These are phyloP conservation scores for Dacryopinax primogenitus DNA, from an alignment of 768 basidiomycete species.

Conservation along the genomic window DNA sequence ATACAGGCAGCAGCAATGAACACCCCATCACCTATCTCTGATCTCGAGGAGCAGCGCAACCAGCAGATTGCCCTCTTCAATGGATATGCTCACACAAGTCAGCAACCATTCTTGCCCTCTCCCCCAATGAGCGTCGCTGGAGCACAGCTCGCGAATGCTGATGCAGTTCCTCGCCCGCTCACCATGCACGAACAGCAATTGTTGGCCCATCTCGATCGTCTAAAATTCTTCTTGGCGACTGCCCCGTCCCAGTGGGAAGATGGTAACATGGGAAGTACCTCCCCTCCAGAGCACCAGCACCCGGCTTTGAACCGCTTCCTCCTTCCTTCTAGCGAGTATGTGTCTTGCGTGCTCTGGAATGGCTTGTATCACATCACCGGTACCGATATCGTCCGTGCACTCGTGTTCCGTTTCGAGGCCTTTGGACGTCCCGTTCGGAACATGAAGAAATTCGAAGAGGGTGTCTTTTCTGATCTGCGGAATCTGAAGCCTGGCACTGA, in stretches of 20 bases:
- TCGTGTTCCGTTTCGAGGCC: constrained; percentile 87
- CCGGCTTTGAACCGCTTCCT: constrained; percentile 75
- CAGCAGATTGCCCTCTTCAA: neutral
- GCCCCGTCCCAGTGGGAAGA: constrained; percentile 8
- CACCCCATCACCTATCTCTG: neutral
- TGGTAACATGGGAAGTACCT: neutral
- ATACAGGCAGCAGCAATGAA: neutral
- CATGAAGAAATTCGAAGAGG: constrained; percentile 97
- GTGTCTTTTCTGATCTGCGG: constrained; percentile 82
- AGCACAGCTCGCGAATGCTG: neutral
- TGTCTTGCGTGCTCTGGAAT: constrained; percentile 85
- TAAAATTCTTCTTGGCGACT: constrained; percentile 81
- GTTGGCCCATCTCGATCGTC: constrained; percentile 60
- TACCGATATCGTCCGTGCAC: constrained; percentile 88
- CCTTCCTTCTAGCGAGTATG: constrained; percentile 71
- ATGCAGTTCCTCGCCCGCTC: constrained; percentile 36
- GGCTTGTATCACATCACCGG: constrained; percentile 90
- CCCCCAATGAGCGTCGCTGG: constrained; percentile 8
- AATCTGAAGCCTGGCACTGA: constrained; percentile 90
- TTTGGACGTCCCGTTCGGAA: constrained; percentile 83
- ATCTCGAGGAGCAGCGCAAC: neutral
- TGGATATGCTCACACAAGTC: neutral
- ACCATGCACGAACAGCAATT: constrained; percentile 53
- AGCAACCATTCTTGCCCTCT: constrained; percentile 9
- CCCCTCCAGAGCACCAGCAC: constrained; percentile 35